These are phyloP conservation scores for Penicillium psychrofluorescens DNA, from an alignment of 495 filamentous ascomycete species.

Conservation along the genomic window DNA sequence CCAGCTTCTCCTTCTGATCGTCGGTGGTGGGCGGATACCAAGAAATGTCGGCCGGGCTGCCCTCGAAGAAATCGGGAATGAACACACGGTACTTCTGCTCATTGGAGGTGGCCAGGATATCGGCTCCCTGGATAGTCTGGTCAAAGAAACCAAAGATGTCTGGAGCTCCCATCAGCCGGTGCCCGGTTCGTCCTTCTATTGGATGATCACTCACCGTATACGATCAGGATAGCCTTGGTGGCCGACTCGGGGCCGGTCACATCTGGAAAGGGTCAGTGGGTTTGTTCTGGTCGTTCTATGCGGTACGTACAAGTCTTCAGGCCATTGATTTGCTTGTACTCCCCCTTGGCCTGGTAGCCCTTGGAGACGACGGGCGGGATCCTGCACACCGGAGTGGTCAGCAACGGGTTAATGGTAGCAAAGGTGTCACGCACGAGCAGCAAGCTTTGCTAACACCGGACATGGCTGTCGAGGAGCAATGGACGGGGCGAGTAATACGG, in stretches of 20 bases:
- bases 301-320: constrained; percentile 48
- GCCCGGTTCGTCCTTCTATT: neutral
- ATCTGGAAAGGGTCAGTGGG: constrained; percentile 25
- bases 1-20: constrained; percentile 71
- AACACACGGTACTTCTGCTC: constrained; percentile 48
- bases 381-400: constrained; percentile 1
- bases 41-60: constrained; percentile 35
- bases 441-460: constrained; percentile 43
- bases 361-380: constrained; percentile 50
- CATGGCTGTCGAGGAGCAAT: constrained; percentile 26
- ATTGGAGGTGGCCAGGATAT: constrained; percentile 43
- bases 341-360: constrained; percentile 52
- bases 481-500: constrained; percentile 6
- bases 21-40: constrained; percentile 72
- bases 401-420: neutral
- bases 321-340: constrained; percentile 54
- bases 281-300: neutral
- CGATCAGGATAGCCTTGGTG: constrained; percentile 44
- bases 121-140: constrained; percentile 51
- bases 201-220: constrained; percentile 34
- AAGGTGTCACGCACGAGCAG: constrained; percentile 31
- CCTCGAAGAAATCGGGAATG: constrained; percentile 53
- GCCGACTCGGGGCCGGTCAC: constrained; percentile 45
- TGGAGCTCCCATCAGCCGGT: neutral
- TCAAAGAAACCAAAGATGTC: constrained; percentile 52